These are phyloP conservation scores for Protomyces gravidus DNA, from an alignment of 1,139 yeast genomes.

Conservation along the genomic window DNA sequence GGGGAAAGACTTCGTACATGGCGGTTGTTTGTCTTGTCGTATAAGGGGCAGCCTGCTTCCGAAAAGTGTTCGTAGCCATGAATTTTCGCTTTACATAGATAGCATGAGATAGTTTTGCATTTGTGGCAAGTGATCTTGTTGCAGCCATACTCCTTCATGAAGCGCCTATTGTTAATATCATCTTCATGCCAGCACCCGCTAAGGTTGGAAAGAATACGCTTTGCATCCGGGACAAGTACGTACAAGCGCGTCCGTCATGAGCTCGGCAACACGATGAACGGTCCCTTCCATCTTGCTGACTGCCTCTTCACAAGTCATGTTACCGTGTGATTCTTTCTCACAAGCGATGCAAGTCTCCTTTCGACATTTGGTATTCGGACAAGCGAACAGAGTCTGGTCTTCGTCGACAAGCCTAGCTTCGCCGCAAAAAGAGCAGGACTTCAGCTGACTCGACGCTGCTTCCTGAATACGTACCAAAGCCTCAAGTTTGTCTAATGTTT, in stretches of 20 bases:
- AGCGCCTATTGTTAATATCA: neutral
- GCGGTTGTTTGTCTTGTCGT: neutral
- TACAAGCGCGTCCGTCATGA: neutral
- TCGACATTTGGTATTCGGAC: neutral
- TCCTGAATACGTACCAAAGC: neutral
- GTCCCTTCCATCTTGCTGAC: neutral
- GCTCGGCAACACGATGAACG: neutral
- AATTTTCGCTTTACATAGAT: neutral
- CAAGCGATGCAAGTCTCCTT: neutral
- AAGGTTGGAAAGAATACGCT: neutral
- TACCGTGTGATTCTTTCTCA: neutral
- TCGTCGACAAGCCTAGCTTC: neutral
- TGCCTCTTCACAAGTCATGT: neutral
- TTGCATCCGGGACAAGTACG: neutral
- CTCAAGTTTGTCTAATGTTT: neutral
- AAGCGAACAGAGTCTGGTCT: neutral
- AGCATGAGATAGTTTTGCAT: neutral
- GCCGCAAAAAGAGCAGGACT: neutral
- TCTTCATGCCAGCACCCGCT: neutral
- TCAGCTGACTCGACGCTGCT: neutral
- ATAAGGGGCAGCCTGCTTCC: neutral
- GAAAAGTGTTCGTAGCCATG: neutral
- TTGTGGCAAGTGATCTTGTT: neutral
- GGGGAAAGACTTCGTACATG: neutral
- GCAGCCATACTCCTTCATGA: neutral